A percentile compares a stretch with the other conserved stretches of the same genome.
Conservation (phyloP, 805 yeast species). For the Schizosaccharomyces osmophilus region DNA sequence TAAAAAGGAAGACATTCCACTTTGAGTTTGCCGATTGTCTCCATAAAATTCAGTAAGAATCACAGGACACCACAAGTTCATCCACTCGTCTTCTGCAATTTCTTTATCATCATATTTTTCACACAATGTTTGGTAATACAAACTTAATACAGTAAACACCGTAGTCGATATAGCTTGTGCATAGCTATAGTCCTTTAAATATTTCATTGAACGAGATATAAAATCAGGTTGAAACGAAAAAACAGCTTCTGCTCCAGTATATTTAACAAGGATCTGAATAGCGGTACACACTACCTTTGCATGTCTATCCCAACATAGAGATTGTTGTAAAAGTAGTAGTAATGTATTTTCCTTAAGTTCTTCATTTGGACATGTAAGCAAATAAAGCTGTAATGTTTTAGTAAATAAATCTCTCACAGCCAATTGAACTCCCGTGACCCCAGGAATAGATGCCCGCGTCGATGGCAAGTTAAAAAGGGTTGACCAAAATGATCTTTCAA, state of each 20-base stretch:
- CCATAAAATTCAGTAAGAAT: neutral
- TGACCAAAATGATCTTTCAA: neutral
- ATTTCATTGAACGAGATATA: neutral
- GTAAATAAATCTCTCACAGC: neutral
- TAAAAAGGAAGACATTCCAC: neutral
- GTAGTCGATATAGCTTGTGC: neutral
- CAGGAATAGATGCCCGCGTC: neutral
- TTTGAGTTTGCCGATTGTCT: neutral
- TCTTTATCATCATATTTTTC: neutral
- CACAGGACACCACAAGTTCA: neutral
- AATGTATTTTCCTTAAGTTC: neutral
- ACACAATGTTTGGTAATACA: neutral
- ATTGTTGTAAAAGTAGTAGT: neutral
- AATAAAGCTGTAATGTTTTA: neutral
- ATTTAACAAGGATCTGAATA: neutral
- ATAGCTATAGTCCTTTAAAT: neutral
- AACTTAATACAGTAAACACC: neutral
- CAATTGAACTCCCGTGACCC: neutral
- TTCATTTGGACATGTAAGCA: neutral
- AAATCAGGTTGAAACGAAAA: neutral
- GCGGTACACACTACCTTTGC: neutral
- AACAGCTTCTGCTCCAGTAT: neutral
- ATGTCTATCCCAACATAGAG: neutral
- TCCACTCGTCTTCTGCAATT: neutral
- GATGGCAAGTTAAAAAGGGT: neutral